Base-by-base conservation (phyloP, 768 basidiomycete genomes). In the Collybiopsis luxurians region DNA sequence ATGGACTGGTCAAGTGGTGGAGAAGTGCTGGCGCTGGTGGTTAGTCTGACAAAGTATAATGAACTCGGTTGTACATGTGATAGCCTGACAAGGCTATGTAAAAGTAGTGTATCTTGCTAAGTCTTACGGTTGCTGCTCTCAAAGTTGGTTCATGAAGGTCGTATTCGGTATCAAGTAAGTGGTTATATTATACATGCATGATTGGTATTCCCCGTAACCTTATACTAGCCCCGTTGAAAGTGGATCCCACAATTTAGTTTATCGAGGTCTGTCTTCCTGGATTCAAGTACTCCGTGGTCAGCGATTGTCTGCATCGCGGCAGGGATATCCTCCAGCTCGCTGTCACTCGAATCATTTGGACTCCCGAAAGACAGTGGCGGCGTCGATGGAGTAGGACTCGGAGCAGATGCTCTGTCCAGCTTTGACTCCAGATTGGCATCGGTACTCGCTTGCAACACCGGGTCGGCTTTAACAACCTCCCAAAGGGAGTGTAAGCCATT, bases 401-500 rank as follows among this genome's bases (percentile, higher is more conserved):
- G n/a, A 34, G 19, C 31, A 11, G 19, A 10, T 30, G n/a, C 17
- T 49, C 31, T 49, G n/a, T 34, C 30, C 17, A 49, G 31, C 3
- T 21, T 19, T 10, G 19, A 17, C 7, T 36, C 48, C 31, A 36
- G 11, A 12, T 49, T 21, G 48, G 26, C 24, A 21, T 45, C 40
- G n/a, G 26, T 12, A 23, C 7, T 24, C n/a, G 4, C 13, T 42
- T 19, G 15, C 28, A 24, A 42, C 7, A 44, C 24, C 27, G 26
- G 21, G 23, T 44, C 42, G 10, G n/a, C n/a, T 36, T 39, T 4
- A 6, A 61, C 50, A 9, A 46, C 61, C 36, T 12, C 56, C 66
- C 69, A 67, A 21, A 66, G 45, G 21, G 54, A 59, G 26, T 47
- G 48, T 34, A 71, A 49, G 7, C 68, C 66, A 23, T 53, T 55